Evolutionary conservation across 108 stramenopile genomes (phyloP), one percentile per base, ranked within the genome.

Genomic region (Cyclotella distinguenda): DNA sequence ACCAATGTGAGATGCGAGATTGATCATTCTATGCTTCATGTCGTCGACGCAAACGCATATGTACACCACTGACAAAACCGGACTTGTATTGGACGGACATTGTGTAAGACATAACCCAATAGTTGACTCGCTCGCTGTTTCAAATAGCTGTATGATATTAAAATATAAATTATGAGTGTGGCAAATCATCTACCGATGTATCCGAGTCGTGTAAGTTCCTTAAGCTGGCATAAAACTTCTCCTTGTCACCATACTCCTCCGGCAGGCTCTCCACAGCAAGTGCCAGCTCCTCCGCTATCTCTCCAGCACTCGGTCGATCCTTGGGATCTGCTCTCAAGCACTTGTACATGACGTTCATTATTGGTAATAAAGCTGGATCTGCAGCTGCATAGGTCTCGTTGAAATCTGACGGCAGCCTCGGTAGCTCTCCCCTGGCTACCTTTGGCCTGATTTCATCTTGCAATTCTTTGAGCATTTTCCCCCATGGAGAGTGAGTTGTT

Each of bases 401-500:
- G 49, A 66, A 78, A 33, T 72, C 83, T 10, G 80, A 71, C 22
- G 70, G 69, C 62, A 84, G 50, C 15, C 60, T 56, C 18, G 89
- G 89, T 16, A 79, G 57, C 27, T 84, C 67, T 23, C 89, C 93
- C 11, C 70, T 36, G 6, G 58, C 46, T 0, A 93, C 91, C 19
- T 72, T 60, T 18, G 77, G 45, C 25, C 89, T 80, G 0, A 84
- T 79, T 35, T 78, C 72, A 8, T 82, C 84, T 70, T 84, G 77
- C 19, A 79, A 54, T 45, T 86, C 75, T 27, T 58, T 64, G 52
- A 46, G 86, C 92, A 90, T 90, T 70, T 89, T 86, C 7, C 89
- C 92, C 22, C 88, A 62, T 16, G 92, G 92, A 18, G 87, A 74
- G 65, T 90, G 89, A 13, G 85, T 81, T 15, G 89, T 91, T 6